These are phyloP conservation scores for Sicyos edulis DNA, from an alignment of 306 rosid species.

Conservation along the genomic window DNA sequence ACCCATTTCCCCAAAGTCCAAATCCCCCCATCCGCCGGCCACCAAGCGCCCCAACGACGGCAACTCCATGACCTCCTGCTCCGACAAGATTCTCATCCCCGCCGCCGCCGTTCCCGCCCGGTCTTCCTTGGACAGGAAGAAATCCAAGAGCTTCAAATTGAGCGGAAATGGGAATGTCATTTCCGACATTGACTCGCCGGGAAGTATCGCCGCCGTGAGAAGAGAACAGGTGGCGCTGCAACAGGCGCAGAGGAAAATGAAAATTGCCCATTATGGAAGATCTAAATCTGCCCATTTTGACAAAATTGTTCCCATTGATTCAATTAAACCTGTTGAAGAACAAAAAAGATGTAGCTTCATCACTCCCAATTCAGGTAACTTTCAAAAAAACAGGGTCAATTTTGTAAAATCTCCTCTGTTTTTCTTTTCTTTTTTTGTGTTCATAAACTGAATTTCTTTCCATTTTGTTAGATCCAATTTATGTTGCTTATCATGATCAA, in stretches of 20 bases:
- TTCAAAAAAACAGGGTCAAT: no score
- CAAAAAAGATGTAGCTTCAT: constrained; percentile 87
- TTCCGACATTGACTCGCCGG: constrained; percentile 66
- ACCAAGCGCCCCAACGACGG: constrained; percentile 59
- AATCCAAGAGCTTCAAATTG: constrained; percentile 75
- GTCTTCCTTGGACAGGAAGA: constrained; percentile 58
- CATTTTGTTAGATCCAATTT: constrained; percentile 57
- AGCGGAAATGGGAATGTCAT: neutral
- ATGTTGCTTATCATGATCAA: constrained; percentile 94
- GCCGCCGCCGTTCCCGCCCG: constrained; percentile 37
- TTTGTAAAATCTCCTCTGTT: neutral
- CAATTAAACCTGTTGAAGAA: constrained; percentile 40
- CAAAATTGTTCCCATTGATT: constrained; percentile 45
- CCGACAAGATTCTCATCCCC: constrained; percentile 47
- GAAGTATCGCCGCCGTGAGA: constrained; percentile 92
- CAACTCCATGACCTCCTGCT: constrained; percentile 48
- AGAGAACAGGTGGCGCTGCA: constrained; percentile 86
- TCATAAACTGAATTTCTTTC: neutral
- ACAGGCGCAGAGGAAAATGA: constrained; percentile 85
- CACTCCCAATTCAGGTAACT: constrained; percentile 86
- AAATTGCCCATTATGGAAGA: constrained; percentile 94
- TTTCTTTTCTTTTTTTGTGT: neutral
- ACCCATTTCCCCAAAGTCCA: constrained; percentile 53
- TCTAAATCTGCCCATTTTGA: constrained; percentile 88
- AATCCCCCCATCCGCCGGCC: constrained; percentile 78